Conservation (phyloP, 805 yeast species). For the Limtongia smithiae region DNA sequence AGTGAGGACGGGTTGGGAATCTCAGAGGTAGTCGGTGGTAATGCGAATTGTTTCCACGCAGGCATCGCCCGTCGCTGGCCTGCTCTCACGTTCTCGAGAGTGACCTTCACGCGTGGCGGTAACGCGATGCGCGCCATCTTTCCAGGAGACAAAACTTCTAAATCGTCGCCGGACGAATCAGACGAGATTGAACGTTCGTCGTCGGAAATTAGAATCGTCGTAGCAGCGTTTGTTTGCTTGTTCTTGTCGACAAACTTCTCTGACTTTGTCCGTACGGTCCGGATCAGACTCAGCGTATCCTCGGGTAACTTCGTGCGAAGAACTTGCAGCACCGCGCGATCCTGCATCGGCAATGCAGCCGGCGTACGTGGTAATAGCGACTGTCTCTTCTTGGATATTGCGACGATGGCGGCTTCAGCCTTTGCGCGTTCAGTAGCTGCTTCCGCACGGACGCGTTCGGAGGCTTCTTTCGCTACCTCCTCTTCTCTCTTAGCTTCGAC, state of each 20-base stretch:
- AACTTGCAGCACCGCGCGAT: not conserved
- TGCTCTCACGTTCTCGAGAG: slow-evolving; percentile 10
- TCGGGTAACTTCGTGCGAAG: slow-evolving; percentile 4
- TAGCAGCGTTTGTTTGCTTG: no score
- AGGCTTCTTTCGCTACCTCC: no score
- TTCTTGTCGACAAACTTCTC: slow-evolving; percentile 1
- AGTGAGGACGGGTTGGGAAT: no score
- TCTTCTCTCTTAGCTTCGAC: no score
- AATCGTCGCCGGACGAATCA: slow-evolving; percentile 1
- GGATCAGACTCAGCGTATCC: slow-evolving; percentile 6
- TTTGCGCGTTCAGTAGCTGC: no score
- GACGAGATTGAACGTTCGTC: no score
- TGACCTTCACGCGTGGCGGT: slow-evolving; percentile 7
- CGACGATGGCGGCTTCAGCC: no score
- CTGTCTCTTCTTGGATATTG: no score
- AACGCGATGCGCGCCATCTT: no score
- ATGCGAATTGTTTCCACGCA: slow-evolving; percentile 2
- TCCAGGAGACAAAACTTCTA: slow-evolving; percentile 7
- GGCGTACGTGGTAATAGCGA: no score
- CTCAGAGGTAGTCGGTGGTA: not conserved
- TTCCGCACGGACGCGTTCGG: no score
- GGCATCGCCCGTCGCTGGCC: not conserved
- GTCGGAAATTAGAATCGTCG: no score
- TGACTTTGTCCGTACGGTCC: slow-evolving; percentile 5
- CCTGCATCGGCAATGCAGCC: not conserved